Evolutionary conservation across 768 basidiomycete species (phyloP), one percentile per base, ranked within the genome.

Genomic region (Lactarius deliciosus): DNA sequence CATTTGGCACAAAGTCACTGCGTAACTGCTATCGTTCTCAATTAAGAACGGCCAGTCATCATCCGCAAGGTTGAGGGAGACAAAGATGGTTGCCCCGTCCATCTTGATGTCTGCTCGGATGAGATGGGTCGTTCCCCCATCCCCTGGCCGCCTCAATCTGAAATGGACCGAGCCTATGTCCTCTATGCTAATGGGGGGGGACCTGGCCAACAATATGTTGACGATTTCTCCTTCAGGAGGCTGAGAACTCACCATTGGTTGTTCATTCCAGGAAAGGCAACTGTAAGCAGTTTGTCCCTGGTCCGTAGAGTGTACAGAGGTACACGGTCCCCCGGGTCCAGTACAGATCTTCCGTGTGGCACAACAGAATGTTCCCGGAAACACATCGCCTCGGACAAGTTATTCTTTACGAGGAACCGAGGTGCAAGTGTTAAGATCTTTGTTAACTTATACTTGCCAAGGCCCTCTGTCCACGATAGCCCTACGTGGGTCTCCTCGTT

Each of bases 381-480:
- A 45, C 85, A 86, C 38, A 99, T 82, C 2, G 86, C 73, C 59
- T 85, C 84, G 5, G 80, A 68, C 43, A 94, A 81, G 67, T 86
- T 83, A 77, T 98, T 99, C 76, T 88, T 91, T 71, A 98, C 76
- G 69, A 98, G 79, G 80, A 95, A 98, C 56, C 97, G 86, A 32
- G 97, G 97, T 9, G 91, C 82, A 43, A 98, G 79, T 0, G 92
- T 96, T 70, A 99, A 88, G 70, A 98, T 89, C 78, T 98, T 98
- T 32, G 90, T 90, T 40, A 98, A 79, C 74, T 98, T 98, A 76
- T 98, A 98, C 81, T 97, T 98, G 41, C 97, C 97, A n/a, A 89
- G 79, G 1, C 96, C 97, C 76, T 96, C 95, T 20, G 85, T 83
- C 86, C 96, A 98, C 5, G 94, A 96, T 45, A 99, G 72, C 2